Base-by-base conservation (phyloP, 768 basidiomycete species). In the Termitomyces titanicus region DNA sequence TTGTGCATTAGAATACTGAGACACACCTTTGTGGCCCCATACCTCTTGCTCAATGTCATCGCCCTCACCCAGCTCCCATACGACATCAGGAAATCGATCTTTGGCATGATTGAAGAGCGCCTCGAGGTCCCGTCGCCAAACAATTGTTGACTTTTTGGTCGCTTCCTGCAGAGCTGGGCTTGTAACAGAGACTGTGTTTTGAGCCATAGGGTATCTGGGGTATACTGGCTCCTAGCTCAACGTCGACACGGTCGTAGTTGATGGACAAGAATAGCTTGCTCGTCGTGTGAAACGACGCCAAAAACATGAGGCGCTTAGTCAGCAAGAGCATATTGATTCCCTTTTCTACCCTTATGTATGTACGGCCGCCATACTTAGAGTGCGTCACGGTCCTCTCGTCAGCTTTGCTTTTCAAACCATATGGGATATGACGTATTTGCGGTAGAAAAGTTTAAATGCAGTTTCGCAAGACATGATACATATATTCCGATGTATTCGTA, bases 21-120 rank as follows among this genome's bases (percentile, higher is more conserved):
- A 68, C 82, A 15, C 33, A 96, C 94, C 94, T 83, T 98, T 96
- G 70, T 98, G 96, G 4, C 92, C 95, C 87, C 90, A 97, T 25
- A 97, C 85, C 61, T 88, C 83, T 54, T 79, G 79, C 47, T 71
- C 70, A 44, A 75, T 73, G 37, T 77, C 82, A 11, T 72, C 74
- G 56, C 78, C 77, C 48, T 80, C 79, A 31, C 66, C 68, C 18
- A 87, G 76, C 68, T 86, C 84, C 95, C 96, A 98, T n/a, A 92
- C 85, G 48, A 98, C 94, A 73, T 98, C 96, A n/a, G 91, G 89
- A 65, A 94, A 98, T 54, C 92, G 80, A 58, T 95, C 91, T 70
- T 89, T 89, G n/a, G 94, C 88, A 51, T 85, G 78, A 60, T 80
- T 79, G 70, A 93, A 95, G 38, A 98, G 80, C 6, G 77, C 64